Conservation (phyloP, 2,329 filamentous ascomycete species). For the Fusarium globosum region DNA sequence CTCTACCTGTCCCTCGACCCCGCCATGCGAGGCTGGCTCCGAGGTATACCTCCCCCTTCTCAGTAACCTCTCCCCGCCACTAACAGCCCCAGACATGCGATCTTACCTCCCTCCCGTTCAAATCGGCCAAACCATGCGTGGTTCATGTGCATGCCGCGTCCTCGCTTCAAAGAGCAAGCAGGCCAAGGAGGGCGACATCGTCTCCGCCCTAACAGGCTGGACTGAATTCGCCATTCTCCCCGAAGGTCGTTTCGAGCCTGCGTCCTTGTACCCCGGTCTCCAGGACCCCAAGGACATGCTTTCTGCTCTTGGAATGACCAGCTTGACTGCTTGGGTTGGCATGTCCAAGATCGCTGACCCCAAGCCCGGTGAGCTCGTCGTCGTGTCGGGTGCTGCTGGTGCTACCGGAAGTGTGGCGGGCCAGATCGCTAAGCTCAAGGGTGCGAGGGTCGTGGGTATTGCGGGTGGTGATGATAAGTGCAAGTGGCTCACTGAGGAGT, state of each 20-base stretch:
- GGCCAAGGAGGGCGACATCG: conserved; percentile 67
- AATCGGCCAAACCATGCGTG: conserved; percentile 76
- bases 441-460: conserved; percentile 70
- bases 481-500: conserved; percentile 69
- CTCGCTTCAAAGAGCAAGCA: conserved; percentile 67
- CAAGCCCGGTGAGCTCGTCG: conserved; percentile 77
- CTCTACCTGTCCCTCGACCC: conserved; percentile 78
- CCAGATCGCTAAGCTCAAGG: conserved; percentile 81
- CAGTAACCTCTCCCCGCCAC: neutral
- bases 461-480: conserved; percentile 76
- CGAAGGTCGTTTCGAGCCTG: conserved; percentile 61
- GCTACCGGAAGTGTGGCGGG: conserved; percentile 81
- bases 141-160: conserved; percentile 68
- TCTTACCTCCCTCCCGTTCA: conserved; percentile 76
- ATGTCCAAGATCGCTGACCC: conserved; percentile 75
- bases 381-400: conserved; percentile 81
- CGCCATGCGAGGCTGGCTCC: conserved; percentile 81
- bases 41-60: conserved; percentile 51
- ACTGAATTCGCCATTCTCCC: conserved; percentile 70
- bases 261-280: conserved; percentile 54
- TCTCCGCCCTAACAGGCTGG: conserved; percentile 70
- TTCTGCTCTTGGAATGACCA: conserved; percentile 73
- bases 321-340: conserved; percentile 81
- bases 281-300: conserved; percentile 67
- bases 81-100: conserved; percentile 51